Conservation (phyloP, 2,329 filamentous ascomycete genomes). For the Penicillium expansum region DNA sequence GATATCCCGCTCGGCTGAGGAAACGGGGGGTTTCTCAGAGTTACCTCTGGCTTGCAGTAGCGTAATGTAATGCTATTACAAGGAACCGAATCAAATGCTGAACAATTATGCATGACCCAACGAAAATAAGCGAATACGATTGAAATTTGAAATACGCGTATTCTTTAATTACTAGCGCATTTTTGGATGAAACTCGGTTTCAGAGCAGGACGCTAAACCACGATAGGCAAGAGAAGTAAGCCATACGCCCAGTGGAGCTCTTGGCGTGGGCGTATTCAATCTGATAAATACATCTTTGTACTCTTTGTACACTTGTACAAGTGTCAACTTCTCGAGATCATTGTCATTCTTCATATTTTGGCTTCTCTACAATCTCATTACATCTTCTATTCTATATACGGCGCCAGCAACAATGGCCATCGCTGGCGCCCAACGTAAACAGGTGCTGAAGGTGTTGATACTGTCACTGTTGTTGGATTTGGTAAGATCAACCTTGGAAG, state of each 20-base stretch:
- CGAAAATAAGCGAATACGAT: background rate
- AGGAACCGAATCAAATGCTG: too few relatives aligned
- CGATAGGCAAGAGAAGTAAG: background rate
- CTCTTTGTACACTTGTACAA: background rate
- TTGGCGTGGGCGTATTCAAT: background rate
- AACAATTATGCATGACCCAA: background rate
- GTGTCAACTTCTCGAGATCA: background rate
- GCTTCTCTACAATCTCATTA: background rate
- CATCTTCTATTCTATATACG: conserved; percentile 1
- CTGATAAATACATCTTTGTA: background rate
- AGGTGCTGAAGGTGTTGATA: conserved; percentile 82
- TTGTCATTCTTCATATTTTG: background rate
- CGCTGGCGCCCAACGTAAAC: conserved; percentile 60
- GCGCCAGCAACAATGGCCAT: conserved; percentile 33
- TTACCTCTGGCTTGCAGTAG: too few relatives aligned
- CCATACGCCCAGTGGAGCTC: background rate
- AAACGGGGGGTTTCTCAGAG: too few relatives aligned
- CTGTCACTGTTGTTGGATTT: conserved; percentile 85
- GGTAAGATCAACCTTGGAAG: conserved; percentile 53
- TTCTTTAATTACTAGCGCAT: background rate
- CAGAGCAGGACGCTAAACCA: background rate
- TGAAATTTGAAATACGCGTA: background rate
- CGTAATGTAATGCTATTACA: background rate
- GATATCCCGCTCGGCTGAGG: too few relatives aligned
- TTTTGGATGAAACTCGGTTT: background rate